Percentiles rank a stretch among this genome's conserved stretches.
Evolutionary conservation across 345 rosid genomes (phyloP).

Genomic region (Hibiscus syriacus): DNA sequence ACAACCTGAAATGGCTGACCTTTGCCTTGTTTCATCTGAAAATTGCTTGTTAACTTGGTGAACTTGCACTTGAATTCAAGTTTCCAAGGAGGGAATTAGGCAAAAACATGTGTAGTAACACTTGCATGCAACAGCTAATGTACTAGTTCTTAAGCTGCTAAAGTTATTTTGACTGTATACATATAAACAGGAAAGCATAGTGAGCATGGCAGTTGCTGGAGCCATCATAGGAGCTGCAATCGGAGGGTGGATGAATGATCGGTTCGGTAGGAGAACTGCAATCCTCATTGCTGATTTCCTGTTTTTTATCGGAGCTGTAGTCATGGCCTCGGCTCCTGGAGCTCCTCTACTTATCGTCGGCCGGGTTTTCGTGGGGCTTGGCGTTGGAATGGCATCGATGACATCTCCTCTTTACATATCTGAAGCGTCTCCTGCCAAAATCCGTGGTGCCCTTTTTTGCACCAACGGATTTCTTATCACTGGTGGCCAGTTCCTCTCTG

Average conservation of each 20-base stretch:
- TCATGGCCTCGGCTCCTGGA: slow-evolving; percentile 69
- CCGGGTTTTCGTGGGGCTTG: slow-evolving; percentile 73
- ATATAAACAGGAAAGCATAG: slow-evolving; percentile 65
- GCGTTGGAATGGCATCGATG: slow-evolving; percentile 95
- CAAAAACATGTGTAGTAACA: neutral
- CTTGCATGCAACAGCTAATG: neutral
- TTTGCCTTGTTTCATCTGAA: neutral
- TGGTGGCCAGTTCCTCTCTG: slow-evolving; percentile 82
- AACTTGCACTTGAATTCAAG: neutral
- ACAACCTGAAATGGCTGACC: too few relatives aligned
- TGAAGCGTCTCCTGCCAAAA: slow-evolving; percentile 81
- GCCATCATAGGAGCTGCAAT: slow-evolving; percentile 78
- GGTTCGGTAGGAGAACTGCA: slow-evolving; percentile 50
- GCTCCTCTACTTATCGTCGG: slow-evolving; percentile 59
- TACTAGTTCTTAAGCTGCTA: neutral
- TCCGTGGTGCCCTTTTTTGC: slow-evolving; percentile 86
- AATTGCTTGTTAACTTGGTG: neutral
- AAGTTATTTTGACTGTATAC: neutral
- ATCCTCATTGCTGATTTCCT: slow-evolving; percentile 64
- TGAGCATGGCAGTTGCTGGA: slow-evolving; percentile 89
- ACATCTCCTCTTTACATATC: slow-evolving; percentile 87
- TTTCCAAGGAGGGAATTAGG: neutral
- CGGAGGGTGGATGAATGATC: slow-evolving; percentile 82
- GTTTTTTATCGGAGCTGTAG: slow-evolving; percentile 60
- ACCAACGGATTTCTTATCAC: slow-evolving; percentile 79